Percentiles rank a stretch among this genome's conserved stretches.
phyloP scores from a whole-genome alignment of 1,284 basidiomycete genomes.

The Leccinum angustisporum region DNA sequence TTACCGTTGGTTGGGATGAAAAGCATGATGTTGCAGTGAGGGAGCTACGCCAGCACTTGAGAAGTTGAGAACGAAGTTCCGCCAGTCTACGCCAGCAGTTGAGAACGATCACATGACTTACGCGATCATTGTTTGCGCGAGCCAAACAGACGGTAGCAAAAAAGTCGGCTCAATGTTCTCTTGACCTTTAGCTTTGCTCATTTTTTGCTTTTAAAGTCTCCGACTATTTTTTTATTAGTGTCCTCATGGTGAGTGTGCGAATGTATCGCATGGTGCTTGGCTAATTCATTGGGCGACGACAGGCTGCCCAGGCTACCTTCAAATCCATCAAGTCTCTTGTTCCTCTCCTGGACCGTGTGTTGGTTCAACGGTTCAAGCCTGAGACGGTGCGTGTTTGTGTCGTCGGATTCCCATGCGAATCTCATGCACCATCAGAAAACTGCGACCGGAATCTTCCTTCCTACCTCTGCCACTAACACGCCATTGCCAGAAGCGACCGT shows the following conservation, averaged over 20 bases:
- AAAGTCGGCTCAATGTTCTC: slow-evolving; percentile 19
- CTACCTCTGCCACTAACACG: slow-evolving; percentile 77
- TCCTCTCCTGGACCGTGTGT: slow-evolving; percentile 93
- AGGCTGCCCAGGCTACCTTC: slow-evolving; percentile 84
- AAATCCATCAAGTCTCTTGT: slow-evolving; percentile 91
- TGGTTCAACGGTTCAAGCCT: slow-evolving; percentile 96
- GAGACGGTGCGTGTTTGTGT: slow-evolving; percentile 64
- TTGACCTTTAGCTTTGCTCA: slow-evolving; percentile 28
- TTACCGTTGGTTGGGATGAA: background rate
- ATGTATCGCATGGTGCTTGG: background rate
- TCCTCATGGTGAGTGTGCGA: slow-evolving; percentile 29
- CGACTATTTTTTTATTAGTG: background rate
- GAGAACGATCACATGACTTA: slow-evolving; percentile 23
- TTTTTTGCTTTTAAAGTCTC: slow-evolving; percentile 4
- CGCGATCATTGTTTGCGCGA: slow-evolving; percentile 20
- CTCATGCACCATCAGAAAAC: slow-evolving; percentile 70
- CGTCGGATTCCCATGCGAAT: background rate
- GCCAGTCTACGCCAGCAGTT: too few species aligned
- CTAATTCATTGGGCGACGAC: background rate
- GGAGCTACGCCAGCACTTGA: too few species aligned
- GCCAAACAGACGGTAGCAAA: slow-evolving; percentile 22
- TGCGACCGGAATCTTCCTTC: slow-evolving; percentile 90
- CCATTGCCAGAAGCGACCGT: slow-evolving; percentile 96
- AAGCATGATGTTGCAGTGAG: background rate
- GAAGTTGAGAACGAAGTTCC: too few species aligned